Conservation (phyloP, 139 green algal species). For the Chlamydomonas incerta region DNA sequence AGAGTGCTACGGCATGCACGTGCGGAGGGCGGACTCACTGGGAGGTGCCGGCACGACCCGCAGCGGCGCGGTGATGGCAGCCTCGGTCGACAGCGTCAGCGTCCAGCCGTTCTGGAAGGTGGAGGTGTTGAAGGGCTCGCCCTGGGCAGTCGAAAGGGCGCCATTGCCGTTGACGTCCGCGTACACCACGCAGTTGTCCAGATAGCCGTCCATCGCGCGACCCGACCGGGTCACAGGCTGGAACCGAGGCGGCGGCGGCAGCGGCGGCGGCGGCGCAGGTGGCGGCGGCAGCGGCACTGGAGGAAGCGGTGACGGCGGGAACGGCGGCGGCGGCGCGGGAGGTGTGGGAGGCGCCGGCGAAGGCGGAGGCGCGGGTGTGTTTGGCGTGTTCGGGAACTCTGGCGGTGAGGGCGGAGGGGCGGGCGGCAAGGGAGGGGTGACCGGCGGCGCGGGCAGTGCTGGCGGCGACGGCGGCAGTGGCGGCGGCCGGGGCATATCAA, state of each 20-base stretch:
- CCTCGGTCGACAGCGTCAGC: not conserved
- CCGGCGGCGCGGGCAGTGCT: not conserved
- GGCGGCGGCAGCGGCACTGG: not conserved
- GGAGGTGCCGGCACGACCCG: constrained; percentile 17
- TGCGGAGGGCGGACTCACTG: too few relatives aligned
- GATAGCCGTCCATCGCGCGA: constrained; percentile 9
- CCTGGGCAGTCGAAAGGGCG: not conserved
- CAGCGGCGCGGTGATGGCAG: not conserved
- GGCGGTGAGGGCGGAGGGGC: not conserved
- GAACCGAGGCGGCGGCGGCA: constrained; percentile 14
- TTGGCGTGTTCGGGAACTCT: not conserved
- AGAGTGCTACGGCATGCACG: too few relatives aligned
- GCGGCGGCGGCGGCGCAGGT: not conserved
- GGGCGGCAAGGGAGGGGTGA: not conserved
- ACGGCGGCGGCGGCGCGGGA: not conserved
- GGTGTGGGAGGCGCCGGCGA: not conserved
- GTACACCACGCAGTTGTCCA: constrained; percentile 38
- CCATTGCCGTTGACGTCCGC: constrained; percentile 22
- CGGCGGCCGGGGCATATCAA: not conserved
- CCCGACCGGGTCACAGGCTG: not conserved
- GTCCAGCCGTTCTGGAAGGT: constrained; percentile 28
- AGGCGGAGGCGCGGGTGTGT: too few relatives aligned
- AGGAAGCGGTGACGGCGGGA: not conserved
- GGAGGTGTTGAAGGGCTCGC: constrained; percentile 4
- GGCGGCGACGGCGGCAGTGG: not conserved